phyloP scores from a whole-genome alignment of 495 filamentous ascomycete genomes.

The Aspergillus nidulans region DNA sequence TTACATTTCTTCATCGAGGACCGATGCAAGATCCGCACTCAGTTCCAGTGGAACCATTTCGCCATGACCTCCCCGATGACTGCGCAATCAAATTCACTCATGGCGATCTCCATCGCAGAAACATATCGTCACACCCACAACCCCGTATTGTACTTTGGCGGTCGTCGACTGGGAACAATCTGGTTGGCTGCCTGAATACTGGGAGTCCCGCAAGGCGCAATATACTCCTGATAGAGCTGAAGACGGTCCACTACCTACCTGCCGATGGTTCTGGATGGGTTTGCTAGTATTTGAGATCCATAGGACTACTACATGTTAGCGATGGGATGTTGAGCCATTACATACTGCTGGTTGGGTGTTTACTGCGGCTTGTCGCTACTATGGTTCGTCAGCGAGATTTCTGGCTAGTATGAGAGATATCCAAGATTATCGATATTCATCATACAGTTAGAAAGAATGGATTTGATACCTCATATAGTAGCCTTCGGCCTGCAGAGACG shows the following conservation, averaged over 20 bases:
- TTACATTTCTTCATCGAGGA: conserved; percentile 25
- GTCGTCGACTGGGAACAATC: conserved; percentile 48
- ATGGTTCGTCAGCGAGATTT: too few species aligned
- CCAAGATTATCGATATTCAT: too few species aligned
- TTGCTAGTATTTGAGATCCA: conserved; percentile 23
- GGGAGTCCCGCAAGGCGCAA: conserved; percentile 45
- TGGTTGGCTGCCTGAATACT: conserved; percentile 45
- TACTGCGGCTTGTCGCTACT: too few species aligned
- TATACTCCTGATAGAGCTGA: conserved; percentile 3
- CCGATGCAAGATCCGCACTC: conserved; percentile 27
- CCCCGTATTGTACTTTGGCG: conserved; percentile 29
- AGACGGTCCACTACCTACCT: conserved; percentile 24
- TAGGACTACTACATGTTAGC: conserved; percentile 28
- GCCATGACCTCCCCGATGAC: conserved; percentile 23
- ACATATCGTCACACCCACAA: conserved; percentile 36
- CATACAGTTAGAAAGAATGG: too few species aligned
- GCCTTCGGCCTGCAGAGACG: too few species aligned
- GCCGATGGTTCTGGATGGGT: conserved; percentile 25
- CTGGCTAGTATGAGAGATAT: too few species aligned
- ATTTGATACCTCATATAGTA: too few species aligned
- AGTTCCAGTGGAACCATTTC: conserved; percentile 26
- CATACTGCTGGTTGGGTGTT: too few species aligned
- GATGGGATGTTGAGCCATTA: conserved; percentile 27
- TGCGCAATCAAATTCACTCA: conserved; percentile 44
- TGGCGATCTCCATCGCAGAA: conserved; percentile 40